A percentile compares a stretch with the other conserved stretches of the same genome.
Conservation (phyloP, 106 monocot species). For the Apostasia shenzhenica region DNA sequence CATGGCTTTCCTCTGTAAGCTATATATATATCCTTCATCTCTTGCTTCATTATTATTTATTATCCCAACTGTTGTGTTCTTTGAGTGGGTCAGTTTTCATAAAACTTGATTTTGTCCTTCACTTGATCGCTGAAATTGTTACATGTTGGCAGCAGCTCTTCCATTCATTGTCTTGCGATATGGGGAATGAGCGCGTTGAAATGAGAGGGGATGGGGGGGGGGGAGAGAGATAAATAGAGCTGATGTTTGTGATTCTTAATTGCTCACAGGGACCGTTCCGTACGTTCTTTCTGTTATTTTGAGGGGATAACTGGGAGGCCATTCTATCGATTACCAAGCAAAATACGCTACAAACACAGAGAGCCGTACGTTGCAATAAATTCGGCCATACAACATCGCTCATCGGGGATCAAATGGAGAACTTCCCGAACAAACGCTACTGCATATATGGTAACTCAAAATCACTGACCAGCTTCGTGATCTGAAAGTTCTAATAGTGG, state of each 20-base stretch:
- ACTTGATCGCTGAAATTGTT: too few relatives aligned
- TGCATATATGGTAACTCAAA: constrained; percentile 60
- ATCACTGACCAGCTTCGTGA: neutral
- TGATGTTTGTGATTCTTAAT: neutral
- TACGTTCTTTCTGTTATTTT: constrained; percentile 29
- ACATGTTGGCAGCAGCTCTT: too few relatives aligned
- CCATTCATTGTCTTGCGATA: too few relatives aligned
- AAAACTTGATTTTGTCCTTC: too few relatives aligned
- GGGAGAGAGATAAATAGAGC: neutral
- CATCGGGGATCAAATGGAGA: constrained; percentile 94
- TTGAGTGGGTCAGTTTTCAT: neutral
- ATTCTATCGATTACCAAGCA: constrained; percentile 61
- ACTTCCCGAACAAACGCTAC: constrained; percentile 80
- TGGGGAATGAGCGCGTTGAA: too few relatives aligned
- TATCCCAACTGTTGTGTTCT: neutral
- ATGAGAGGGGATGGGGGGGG: too few relatives aligned
- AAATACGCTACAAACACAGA: constrained; percentile 24
- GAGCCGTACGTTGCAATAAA: constrained; percentile 40
- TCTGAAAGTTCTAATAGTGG: too few relatives aligned
- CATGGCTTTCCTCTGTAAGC: constrained; percentile 4
- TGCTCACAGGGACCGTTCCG: constrained; percentile 23
- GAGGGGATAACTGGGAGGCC: constrained; percentile 35
- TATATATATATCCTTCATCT: neutral
- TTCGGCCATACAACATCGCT: constrained; percentile 72
- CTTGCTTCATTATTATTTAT: neutral